Base-by-base conservation (phyloP, 1,284 basidiomycete genomes). In the Irpex sp. region DNA sequence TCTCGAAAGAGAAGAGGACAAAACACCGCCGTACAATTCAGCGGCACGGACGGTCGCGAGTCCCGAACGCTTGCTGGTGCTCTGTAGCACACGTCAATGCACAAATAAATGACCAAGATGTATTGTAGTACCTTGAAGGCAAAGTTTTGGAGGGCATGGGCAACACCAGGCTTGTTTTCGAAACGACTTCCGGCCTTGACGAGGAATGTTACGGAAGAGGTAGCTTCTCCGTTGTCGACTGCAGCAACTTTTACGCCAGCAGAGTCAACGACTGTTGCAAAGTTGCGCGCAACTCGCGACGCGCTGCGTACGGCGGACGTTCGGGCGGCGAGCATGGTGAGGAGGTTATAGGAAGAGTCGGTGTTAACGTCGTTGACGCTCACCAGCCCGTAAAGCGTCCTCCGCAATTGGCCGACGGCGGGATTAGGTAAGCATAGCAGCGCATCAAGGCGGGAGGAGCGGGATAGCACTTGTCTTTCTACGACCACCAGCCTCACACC, bases 121-220 rank as follows among this genome's bases (percentile, higher is more conserved):
- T 9, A 37, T 26, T 17, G 5, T 36, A 31, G 39, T 58, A 97
- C 95, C 91, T 96, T 97, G 88, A 95, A 97, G 65, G 94, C 89
- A 83, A 95, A 97, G 85, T 94, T 95, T 85, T 96, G 96, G 77
- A 97, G 84, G 67, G 89, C 89, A 81, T 96, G 92, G 7, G 95
- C 94, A 67, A 94, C 86, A 72, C 95, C 95, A 57, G 92, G 86
- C 71, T 89, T 89, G 65, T 87, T 78, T 82, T 98, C 91, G 75
- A 88, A 95, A 71, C 95, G 83, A 71, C 88, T 89, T 62, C 95
- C 95, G 63, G 93, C 95, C 77, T 95, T 96, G 78, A 96, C 86
- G 69, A 96, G 85, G 71, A 98, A 82, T 59, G 94, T 94, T 72
- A 98, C 86, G 68, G 91, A 85, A 50, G 92, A 83, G 4, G 94